phyloP scores from a whole-genome alignment of 1,284 basidiomycete genomes.

The Rhodotorula sp. region DNA sequence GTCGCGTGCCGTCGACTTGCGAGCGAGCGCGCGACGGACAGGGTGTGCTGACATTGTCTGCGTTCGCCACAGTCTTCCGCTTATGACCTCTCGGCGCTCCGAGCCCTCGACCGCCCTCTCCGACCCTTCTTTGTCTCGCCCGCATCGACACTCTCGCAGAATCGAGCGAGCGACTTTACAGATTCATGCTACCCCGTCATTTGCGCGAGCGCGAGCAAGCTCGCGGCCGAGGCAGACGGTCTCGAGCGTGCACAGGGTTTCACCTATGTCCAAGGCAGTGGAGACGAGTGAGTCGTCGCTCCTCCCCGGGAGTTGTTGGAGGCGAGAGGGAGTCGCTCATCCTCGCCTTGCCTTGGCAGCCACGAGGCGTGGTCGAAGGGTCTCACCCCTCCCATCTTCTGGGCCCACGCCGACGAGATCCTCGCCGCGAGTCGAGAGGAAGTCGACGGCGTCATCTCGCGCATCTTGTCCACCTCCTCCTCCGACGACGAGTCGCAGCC shows the following conservation, averaged over 20 bases:
- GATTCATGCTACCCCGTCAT: conserved; percentile 63
- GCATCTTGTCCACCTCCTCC: conserved; percentile 46
- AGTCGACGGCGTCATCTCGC: conserved; percentile 57
- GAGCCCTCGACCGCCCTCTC: conserved; percentile 57
- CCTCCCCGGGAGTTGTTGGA: neutral
- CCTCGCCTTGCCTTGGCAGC: neutral
- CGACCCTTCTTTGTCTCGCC: conserved; percentile 70
- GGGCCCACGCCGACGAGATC: conserved; percentile 61
- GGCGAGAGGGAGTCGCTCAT: neutral
- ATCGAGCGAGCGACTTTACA: conserved; percentile 7
- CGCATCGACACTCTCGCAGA: conserved; percentile 49
- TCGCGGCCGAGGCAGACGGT: conserved; percentile 56
- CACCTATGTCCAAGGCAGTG: conserved; percentile 81
- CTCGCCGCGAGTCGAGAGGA: conserved; percentile 55
- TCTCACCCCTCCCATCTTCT: conserved; percentile 70
- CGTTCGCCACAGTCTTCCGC: conserved; percentile 30
- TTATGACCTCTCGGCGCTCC: conserved; percentile 46
- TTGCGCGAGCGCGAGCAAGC: conserved; percentile 74
- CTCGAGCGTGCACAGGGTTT: conserved; percentile 64
- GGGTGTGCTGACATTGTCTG: no score
- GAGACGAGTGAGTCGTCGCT: conserved; percentile 46
- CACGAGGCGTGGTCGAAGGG: conserved; percentile 55
- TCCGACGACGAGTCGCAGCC: neutral
- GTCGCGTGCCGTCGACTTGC: no score
- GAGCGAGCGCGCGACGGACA: no score